phyloP scores from a whole-genome alignment of 108 stramenopile species.

The Cylindrotheca fusiformis region DNA sequence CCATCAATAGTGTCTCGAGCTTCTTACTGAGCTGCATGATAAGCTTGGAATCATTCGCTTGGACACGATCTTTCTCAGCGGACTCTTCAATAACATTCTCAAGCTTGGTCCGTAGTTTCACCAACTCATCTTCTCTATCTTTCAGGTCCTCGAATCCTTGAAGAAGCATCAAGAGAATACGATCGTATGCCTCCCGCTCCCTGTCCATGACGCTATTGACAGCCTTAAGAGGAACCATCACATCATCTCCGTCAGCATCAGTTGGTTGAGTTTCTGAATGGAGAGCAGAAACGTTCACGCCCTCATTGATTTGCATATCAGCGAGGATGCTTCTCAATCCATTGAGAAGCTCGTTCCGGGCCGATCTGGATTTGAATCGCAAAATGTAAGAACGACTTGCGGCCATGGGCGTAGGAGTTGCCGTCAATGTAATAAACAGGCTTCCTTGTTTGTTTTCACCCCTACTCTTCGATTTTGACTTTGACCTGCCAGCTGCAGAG shows the following conservation, averaged over 20 bases:
- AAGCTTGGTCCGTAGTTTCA: conserved; percentile 62
- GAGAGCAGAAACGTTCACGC: conserved; percentile 78
- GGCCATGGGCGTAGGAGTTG: conserved; percentile 80
- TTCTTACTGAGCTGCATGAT: conserved; percentile 94
- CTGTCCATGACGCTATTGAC: conserved; percentile 81
- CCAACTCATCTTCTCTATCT: conserved; percentile 85
- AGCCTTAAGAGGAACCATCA: conserved; percentile 80
- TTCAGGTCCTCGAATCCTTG: conserved; percentile 85
- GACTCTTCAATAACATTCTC: conserved; percentile 63
- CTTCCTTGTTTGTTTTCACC: conserved; percentile 79
- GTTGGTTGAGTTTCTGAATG: conserved; percentile 32
- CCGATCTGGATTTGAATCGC: conserved; percentile 73
- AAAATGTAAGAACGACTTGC: conserved; percentile 78
- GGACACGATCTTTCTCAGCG: conserved; percentile 80
- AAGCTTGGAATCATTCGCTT: conserved; percentile 90
- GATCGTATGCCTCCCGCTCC: conserved; percentile 85
- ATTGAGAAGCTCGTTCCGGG: conserved; percentile 76
- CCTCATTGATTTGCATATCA: conserved; percentile 86
- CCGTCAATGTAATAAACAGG: conserved; percentile 83
- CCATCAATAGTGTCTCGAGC: conserved; percentile 88
- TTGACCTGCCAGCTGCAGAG: conserved; percentile 46
- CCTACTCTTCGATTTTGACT: conserved; percentile 55
- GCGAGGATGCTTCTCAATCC: conserved; percentile 80
- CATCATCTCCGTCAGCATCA: conserved; percentile 53
- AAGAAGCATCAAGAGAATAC: conserved; percentile 77